These are phyloP conservation scores for Paracamarosporium sp. DNA, from an alignment of 2,329 filamentous ascomycete genomes.

Conservation along the genomic window DNA sequence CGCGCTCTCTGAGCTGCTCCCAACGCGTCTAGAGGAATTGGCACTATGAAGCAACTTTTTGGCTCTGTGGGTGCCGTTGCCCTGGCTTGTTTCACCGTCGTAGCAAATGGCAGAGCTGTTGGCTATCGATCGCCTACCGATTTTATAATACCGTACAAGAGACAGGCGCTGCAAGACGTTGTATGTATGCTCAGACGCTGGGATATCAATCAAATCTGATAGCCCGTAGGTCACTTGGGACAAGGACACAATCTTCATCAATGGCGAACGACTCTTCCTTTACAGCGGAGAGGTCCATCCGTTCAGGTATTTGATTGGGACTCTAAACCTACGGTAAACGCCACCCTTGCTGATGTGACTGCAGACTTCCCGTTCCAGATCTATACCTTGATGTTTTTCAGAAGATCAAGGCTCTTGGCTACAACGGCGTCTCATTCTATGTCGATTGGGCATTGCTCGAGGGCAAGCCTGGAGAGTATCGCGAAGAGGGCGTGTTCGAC, in stretches of 20 bases:
- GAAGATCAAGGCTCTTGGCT: slow-evolving; percentile 82
- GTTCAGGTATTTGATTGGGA: slow-evolving; percentile 56
- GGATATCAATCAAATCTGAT: slow-evolving; percentile 1
- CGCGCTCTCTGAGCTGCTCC: slow-evolving; percentile 52
- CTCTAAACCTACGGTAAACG: background rate
- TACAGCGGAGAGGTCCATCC: slow-evolving; percentile 79
- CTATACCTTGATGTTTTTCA: slow-evolving; percentile 78
- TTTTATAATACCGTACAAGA: slow-evolving; percentile 57
- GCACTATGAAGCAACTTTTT: slow-evolving; percentile 23
- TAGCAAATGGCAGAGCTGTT: slow-evolving; percentile 56
- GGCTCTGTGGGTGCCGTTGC: slow-evolving; percentile 28
- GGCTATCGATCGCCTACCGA: slow-evolving; percentile 55
- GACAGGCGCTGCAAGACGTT: slow-evolving; percentile 62
- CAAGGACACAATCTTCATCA: slow-evolving; percentile 72
- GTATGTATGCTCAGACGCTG: slow-evolving; percentile 47
- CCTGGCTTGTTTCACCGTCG: slow-evolving; percentile 50
- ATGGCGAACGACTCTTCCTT: slow-evolving; percentile 73
- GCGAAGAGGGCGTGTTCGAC: slow-evolving; percentile 74
- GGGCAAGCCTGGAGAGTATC: slow-evolving; percentile 73
- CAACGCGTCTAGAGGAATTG: background rate
- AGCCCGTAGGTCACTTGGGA: slow-evolving; percentile 69
- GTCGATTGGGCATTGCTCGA: slow-evolving; percentile 80
- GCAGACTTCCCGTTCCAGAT: slow-evolving; percentile 64
- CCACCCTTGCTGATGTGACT: slow-evolving; percentile 8
- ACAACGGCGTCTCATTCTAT: slow-evolving; percentile 82